Percentiles rank a stretch among this genome's conserved stretches.
Evolutionary conservation across 805 yeast genomes (phyloP).

Genomic region (Saturnispora saitoi): DNA sequence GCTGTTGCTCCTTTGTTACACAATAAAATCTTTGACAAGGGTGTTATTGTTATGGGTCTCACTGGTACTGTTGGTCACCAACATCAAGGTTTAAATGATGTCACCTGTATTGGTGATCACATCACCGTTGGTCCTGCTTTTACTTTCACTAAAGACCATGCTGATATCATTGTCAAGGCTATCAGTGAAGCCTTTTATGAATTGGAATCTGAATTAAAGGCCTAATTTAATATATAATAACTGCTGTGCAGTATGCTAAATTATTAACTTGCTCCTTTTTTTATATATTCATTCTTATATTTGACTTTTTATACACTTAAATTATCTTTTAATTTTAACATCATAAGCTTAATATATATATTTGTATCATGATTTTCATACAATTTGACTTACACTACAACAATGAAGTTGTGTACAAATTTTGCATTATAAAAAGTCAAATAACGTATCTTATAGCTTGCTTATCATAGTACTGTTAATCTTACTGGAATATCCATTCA

Average conservation of each 20-base stretch:
- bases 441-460: too few relatives aligned
- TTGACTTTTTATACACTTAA: too few relatives aligned
- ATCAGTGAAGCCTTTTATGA: conserved; percentile 34
- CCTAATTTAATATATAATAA: background rate
- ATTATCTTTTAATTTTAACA: too few relatives aligned
- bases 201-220: conserved; percentile 21
- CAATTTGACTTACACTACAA: too few relatives aligned
- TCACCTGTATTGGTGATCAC: conserved; percentile 33
- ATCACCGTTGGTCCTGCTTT: conserved; percentile 41
- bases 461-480: too few relatives aligned
- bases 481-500: too few relatives aligned
- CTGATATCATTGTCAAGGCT: conserved; percentile 33
- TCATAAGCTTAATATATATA: too few relatives aligned
- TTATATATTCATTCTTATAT: too few relatives aligned
- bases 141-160: conserved; percentile 34
- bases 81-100: conserved; percentile 24
- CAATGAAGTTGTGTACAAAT: too few relatives aligned
- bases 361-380: too few relatives aligned
- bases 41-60: conserved; percentile 40
- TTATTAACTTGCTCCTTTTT: background rate
- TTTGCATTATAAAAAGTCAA: too few relatives aligned
- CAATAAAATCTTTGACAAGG: conserved; percentile 34
- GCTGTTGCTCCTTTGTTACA: conserved; percentile 31
- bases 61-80: conserved; percentile 31
- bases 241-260: background rate